These are phyloP conservation scores for Aspergillus bridgeri DNA, from an alignment of 495 filamentous ascomycete genomes.

Conservation along the genomic window DNA sequence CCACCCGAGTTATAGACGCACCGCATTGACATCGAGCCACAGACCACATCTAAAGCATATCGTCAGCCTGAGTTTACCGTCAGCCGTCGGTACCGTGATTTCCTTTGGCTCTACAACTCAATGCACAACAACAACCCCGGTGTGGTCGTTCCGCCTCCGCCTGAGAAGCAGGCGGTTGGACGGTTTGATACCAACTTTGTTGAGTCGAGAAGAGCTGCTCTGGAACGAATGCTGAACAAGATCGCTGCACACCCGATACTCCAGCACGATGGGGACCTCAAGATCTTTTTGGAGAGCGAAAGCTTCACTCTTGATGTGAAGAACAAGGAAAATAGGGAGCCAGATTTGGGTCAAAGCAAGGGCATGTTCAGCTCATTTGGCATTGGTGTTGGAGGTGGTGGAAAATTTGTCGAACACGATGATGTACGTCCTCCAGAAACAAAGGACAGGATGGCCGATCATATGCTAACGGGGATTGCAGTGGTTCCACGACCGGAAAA, in stretches of 20 bases:
- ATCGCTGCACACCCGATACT: conserved; percentile 85
- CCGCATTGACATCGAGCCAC: conserved; percentile 16
- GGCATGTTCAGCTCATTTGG: conserved; percentile 85
- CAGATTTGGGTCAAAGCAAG: conserved; percentile 82
- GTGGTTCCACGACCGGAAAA: conserved; percentile 97
- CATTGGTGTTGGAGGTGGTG: conserved; percentile 65
- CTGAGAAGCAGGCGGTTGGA: conserved; percentile 96
- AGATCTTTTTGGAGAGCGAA: conserved; percentile 95
- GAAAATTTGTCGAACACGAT: conserved; percentile 96
- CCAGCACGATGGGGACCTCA: conserved; percentile 89
- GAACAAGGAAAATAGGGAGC: conserved; percentile 92
- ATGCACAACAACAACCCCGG: conserved; percentile 93
- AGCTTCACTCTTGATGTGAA: conserved; percentile 94
- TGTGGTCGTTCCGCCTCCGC: conserved; percentile 90
- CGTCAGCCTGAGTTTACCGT: conserved; percentile 86
- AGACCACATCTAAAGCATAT: conserved; percentile 96
- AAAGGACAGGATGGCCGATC: neutral
- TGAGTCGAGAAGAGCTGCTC: conserved; percentile 79
- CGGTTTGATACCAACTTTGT: conserved; percentile 97
- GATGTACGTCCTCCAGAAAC: conserved; percentile 59
- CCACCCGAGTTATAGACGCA: neutral
- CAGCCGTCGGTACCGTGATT: conserved; percentile 90
- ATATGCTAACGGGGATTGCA: conserved; percentile 24
- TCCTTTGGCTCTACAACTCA: conserved; percentile 93
- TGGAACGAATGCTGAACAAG: conserved; percentile 97